These are phyloP conservation scores for Magnaporthiopsis rhizophila DNA, from an alignment of 2,329 filamentous ascomycete species.

Conservation along the genomic window DNA sequence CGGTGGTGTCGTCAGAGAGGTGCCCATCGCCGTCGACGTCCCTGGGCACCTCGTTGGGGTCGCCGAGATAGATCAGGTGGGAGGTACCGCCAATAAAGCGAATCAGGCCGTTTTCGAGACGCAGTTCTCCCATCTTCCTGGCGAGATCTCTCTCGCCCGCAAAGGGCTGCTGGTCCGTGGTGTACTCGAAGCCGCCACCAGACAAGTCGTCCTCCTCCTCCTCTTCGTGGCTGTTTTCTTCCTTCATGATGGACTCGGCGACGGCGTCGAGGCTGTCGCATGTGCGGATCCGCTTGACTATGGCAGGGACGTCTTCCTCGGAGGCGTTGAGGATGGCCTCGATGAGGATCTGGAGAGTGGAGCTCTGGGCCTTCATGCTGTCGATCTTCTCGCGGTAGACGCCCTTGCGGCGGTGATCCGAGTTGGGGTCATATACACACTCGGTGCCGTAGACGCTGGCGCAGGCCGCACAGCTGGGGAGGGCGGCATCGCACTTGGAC, in stretches of 20 bases:
- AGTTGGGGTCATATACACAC: conserved; percentile 93
- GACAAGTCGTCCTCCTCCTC: conserved; percentile 25
- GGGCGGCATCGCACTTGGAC: conserved; percentile 85
- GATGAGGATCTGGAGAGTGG: conserved; percentile 84
- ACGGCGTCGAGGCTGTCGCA: conserved; percentile 61
- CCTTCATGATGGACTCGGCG: conserved; percentile 44
- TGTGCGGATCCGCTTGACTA: conserved; percentile 81
- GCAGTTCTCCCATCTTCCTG: conserved; percentile 86
- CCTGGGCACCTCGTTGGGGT: conserved; percentile 27
- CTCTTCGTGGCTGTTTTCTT: conserved; percentile 30
- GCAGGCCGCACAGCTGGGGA: conserved; percentile 91
- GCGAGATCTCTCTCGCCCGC: conserved; percentile 72
- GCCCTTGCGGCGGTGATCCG: conserved; percentile 90
- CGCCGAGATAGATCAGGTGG: conserved; percentile 75
- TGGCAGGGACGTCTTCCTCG: conserved; percentile 73
- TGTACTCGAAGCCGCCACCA: conserved; percentile 25
- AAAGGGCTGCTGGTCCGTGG: conserved; percentile 31
- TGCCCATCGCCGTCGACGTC: conserved; percentile 16
- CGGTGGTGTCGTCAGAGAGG: conserved; percentile 30
- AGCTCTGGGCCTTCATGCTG: conserved; percentile 75
- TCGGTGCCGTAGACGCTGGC: conserved; percentile 84
- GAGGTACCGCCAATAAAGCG: conserved; percentile 93
- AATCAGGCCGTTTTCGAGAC: conserved; percentile 78
- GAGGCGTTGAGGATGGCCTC: conserved; percentile 87
- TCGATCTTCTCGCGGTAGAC: conserved; percentile 94